Conservation (phyloP, 2,329 filamentous ascomycete genomes). For the Eutypa lata region DNA sequence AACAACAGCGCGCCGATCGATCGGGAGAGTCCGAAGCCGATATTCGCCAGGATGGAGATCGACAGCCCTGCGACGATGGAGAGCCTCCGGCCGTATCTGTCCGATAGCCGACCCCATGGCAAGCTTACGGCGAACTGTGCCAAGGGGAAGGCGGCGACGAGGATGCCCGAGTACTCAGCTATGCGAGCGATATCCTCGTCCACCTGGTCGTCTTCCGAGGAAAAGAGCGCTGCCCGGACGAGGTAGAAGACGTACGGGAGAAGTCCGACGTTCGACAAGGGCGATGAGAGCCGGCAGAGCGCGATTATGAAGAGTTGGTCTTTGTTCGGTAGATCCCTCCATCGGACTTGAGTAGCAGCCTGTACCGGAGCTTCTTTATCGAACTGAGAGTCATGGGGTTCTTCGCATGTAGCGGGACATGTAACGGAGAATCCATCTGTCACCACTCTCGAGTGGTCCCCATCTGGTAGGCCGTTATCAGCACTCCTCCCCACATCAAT, state of each 20-base stretch:
- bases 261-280: conserved; percentile 64
- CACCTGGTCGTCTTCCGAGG: conserved; percentile 33
- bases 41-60: conserved; percentile 58
- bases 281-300: conserved; percentile 50
- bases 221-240: conserved; percentile 57
- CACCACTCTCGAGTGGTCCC: background rate
- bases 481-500: background rate
- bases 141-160: conserved; percentile 65
- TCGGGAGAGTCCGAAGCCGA: conserved; percentile 67
- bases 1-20: conserved; percentile 59
- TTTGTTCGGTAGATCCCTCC: conserved; percentile 35
- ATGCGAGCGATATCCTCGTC: conserved; percentile 49
- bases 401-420: conserved; percentile 2
- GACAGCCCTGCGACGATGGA: conserved; percentile 64
- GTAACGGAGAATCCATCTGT: background rate
- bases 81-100: conserved; percentile 55
- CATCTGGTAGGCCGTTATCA: background rate
- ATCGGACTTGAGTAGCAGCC: conserved; percentile 19
- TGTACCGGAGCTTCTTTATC: background rate
- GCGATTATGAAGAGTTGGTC: conserved; percentile 33
- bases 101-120: conserved; percentile 63
- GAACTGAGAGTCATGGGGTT: conserved; percentile 2
- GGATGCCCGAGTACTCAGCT: conserved; percentile 64
- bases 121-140: conserved; percentile 69
- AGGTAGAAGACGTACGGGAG: conserved; percentile 73